phyloP scores from a whole-genome alignment of 1,284 basidiomycete species.

The Pterulicium gracile region DNA sequence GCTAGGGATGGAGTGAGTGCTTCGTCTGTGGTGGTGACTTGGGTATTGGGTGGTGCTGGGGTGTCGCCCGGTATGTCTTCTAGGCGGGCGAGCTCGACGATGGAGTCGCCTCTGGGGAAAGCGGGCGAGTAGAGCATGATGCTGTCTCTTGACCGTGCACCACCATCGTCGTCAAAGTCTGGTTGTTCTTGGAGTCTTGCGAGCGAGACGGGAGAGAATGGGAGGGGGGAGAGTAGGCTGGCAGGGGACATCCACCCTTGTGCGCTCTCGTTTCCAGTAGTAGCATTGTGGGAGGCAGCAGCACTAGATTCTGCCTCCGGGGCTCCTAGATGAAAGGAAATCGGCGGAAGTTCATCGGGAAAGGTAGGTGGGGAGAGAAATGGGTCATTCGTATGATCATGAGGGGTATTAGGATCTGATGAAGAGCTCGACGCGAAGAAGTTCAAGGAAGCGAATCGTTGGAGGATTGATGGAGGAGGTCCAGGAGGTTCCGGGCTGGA shows the following conservation, averaged over 20 bases:
- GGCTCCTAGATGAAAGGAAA: too few relatives aligned
- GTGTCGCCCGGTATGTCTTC: neutral
- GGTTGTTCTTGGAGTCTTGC: neutral
- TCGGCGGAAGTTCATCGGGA: neutral
- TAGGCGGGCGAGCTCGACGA: neutral
- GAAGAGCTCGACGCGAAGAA: too few relatives aligned
- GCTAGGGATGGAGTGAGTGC: neutral
- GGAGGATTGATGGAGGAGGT: too few relatives aligned
- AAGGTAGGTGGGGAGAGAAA: neutral
- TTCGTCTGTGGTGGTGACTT: neutral
- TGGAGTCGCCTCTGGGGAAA: neutral
- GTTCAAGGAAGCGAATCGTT: too few relatives aligned
- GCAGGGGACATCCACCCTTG: neutral
- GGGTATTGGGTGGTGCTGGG: neutral
- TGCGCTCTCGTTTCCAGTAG: neutral
- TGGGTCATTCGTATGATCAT: neutral
- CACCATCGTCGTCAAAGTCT: neutral
- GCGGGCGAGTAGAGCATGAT: neutral
- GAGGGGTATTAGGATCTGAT: too few relatives aligned
- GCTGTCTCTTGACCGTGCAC: neutral
- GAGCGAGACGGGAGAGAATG: neutral
- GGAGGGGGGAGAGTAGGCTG: neutral
- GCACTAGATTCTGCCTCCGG: too few relatives aligned
- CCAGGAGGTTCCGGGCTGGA: too few relatives aligned
- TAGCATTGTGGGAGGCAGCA: neutral